Evolutionary conservation across 257 asterid species (phyloP).

Genomic region (Nicotiana benthamiana): DNA sequence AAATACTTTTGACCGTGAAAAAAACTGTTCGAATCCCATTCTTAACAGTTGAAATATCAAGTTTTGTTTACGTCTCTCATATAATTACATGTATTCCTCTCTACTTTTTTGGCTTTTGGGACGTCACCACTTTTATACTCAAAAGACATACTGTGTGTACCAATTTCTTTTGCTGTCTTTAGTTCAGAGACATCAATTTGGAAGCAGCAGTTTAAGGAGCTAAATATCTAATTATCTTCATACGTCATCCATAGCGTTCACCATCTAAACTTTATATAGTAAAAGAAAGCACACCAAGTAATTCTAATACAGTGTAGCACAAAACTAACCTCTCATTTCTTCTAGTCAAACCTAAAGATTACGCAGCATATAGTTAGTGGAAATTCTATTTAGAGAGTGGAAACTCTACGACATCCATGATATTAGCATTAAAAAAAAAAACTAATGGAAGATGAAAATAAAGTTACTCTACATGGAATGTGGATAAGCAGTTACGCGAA

Average conservation of each 20-base stretch:
- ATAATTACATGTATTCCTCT: too few species aligned
- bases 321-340: not conserved
- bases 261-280: not conserved
- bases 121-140: not conserved
- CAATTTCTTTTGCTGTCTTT: not conserved
- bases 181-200: not conserved
- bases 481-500: slow-evolving; percentile 35
- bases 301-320: not conserved
- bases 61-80: too few species aligned
- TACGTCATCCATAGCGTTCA: not conserved
- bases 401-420: not conserved
- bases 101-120: not conserved
- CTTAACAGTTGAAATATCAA: not conserved
- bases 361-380: not conserved
- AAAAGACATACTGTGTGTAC: not conserved
- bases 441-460: slow-evolving; percentile 29
- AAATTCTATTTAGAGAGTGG: not conserved
- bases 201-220: not conserved
- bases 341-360: not conserved
- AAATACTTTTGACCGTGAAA: too few species aligned
- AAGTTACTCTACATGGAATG: slow-evolving; percentile 25
- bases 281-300: not conserved
- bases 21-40: not conserved
- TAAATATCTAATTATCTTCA: not conserved
- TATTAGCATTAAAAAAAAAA: not conserved